Evolutionary conservation across 768 basidiomycete genomes (phyloP), one percentile per base, ranked within the genome.

Genomic region (Dioszegia hungarica): DNA sequence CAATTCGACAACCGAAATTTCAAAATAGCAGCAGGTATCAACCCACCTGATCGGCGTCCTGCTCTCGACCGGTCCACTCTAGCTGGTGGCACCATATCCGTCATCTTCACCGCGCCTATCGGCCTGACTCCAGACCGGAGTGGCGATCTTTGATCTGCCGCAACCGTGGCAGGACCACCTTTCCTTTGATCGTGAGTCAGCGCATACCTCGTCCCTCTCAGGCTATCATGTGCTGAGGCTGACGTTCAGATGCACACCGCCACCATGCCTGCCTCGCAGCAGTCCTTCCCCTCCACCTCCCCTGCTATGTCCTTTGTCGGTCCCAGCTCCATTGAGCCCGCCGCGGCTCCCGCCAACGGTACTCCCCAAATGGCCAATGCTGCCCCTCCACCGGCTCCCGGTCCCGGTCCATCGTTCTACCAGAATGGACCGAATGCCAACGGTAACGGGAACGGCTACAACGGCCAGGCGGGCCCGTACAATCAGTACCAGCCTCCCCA

Each of bases 191-290:
- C 31, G 31, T 33, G 14, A 33, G 31, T 14, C n/a, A n/a, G n/a
- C 31, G 31, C 31, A 33, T 33, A 6, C 31, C 31, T 33, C 31
- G 14, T 6, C 31, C 14, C 31, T 33, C 31, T 14, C 31, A 33
- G 6, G 6, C 31, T 6, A 33, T 14, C 31, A 33, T 33, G 3
- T 5, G 28, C 45, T 46, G 19, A 46, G 15, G 17, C 22, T 24
- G 11, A n/a, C n/a, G n/a, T n/a, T n/a, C 43, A 46, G 45, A 46
- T 46, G 45, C 17, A 24, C 3, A 15, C 45, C 25, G 37, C 17
- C 24, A 20, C 49, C 14, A 51, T 51, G 49, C 14, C 49, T 38
- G 49, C 49, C 15, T 24, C 11, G 36, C 49, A 51, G 33, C 47
- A 34, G 15, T 14, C 47, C 31, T 39, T 27, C 37, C n/a, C 3